Conservation (phyloP, 2,329 filamentous ascomycete genomes). For the Colletotrichum camelliae region DNA sequence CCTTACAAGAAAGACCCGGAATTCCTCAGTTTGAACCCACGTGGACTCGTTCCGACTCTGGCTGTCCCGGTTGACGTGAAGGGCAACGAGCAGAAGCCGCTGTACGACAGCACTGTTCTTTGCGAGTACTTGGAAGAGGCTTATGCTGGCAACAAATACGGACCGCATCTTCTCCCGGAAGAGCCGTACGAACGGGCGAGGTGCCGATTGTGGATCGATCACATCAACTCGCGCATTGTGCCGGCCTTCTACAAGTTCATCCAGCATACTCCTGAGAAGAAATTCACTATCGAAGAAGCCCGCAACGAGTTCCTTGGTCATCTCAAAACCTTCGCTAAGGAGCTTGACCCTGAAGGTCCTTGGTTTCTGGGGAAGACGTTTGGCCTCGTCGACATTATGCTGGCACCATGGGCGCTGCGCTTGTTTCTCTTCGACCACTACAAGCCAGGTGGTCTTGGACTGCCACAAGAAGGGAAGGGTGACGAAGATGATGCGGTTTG, state of each 20-base stretch:
- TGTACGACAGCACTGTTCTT: constrained; percentile 77
- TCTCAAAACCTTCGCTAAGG: constrained; percentile 64
- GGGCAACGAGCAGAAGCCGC: constrained; percentile 52
- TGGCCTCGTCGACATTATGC: constrained; percentile 71
- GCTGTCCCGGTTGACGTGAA: constrained; percentile 43
- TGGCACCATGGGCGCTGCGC: constrained; percentile 76
- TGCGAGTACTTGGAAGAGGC: constrained; percentile 80
- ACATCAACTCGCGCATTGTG: constrained; percentile 69
- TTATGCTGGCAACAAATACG: constrained; percentile 54
- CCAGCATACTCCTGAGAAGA: constrained; percentile 58
- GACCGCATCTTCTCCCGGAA: constrained; percentile 59
- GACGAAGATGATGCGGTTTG: constrained; percentile 61
- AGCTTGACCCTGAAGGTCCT: constrained; percentile 63
- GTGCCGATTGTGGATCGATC: constrained; percentile 77
- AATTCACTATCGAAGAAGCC: constrained; percentile 55
- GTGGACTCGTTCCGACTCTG: constrained; percentile 77
- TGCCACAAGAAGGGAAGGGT: constrained; percentile 37
- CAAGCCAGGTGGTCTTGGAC: constrained; percentile 61
- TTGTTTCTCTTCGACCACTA: constrained; percentile 79
- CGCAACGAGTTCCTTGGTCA: constrained; percentile 62
- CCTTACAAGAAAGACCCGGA: constrained; percentile 75
- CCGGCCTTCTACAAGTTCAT: constrained; percentile 71
- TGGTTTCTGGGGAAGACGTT: constrained; percentile 71
- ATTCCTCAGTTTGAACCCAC: constrained; percentile 74
- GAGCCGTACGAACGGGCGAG: constrained; percentile 70